Percentiles rank a stretch among this genome's conserved stretches.
phyloP scores from a whole-genome alignment of 2,329 filamentous ascomycete genomes.

The Aureobasidium mangrovei region DNA sequence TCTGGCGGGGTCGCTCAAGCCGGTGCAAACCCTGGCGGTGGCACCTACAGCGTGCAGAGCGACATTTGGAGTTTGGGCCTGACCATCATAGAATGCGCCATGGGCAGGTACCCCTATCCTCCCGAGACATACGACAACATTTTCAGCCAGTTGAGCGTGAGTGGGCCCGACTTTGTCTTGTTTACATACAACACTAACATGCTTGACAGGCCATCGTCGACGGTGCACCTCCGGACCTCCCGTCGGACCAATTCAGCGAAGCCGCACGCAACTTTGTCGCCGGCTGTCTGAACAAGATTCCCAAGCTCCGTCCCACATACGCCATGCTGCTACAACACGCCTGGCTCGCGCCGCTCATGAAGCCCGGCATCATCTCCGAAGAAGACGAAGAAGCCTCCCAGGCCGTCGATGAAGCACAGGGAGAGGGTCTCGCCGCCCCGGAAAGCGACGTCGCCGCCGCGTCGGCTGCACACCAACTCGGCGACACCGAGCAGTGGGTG shows the following conservation, averaged over 20 bases:
- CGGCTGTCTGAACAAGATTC: slow-evolving; percentile 85
- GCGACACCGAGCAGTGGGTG: slow-evolving; percentile 36
- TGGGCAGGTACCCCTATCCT: slow-evolving; percentile 91
- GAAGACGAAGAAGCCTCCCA: slow-evolving; percentile 53
- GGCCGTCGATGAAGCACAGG: slow-evolving; percentile 13
- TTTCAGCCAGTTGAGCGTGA: slow-evolving; percentile 91
- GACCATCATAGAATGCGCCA: slow-evolving; percentile 90
- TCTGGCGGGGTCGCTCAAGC: slow-evolving; percentile 69
- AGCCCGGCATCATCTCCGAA: slow-evolving; percentile 65
- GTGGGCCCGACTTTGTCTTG: slow-evolving; percentile 31
- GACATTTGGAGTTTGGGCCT: slow-evolving; percentile 96
- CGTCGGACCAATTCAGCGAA: slow-evolving; percentile 66
- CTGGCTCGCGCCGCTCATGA: slow-evolving; percentile 70
- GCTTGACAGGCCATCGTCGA: slow-evolving; percentile 79
- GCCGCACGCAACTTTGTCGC: slow-evolving; percentile 78
- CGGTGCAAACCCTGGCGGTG: slow-evolving; percentile 59
- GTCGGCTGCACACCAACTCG: neutral
- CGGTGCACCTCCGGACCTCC: slow-evolving; percentile 86
- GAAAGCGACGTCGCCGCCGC: slow-evolving; percentile 22
- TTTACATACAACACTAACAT: slow-evolving; percentile 18
- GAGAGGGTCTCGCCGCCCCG: slow-evolving; percentile 24
- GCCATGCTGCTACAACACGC: slow-evolving; percentile 79
- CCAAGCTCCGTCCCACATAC: slow-evolving; percentile 88
- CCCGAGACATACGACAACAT: slow-evolving; percentile 98
- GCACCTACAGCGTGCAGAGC: slow-evolving; percentile 94